Evolutionary conservation across 139 green algal genomes (phyloP).

Genomic region (Chlorella vulgaris): DNA sequence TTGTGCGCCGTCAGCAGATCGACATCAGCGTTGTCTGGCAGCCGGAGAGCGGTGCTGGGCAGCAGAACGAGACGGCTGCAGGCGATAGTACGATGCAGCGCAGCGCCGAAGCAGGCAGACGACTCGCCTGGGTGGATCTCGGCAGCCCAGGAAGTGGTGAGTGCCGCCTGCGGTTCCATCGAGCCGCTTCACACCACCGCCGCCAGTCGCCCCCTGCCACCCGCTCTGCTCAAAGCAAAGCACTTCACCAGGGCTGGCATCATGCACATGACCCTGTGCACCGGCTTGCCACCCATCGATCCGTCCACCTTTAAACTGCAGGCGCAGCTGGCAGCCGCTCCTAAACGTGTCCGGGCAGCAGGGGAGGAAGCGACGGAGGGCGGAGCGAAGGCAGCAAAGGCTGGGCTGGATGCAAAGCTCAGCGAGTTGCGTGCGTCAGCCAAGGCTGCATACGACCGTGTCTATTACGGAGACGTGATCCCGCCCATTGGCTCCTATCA

Average conservation of each 20-base stretch:
- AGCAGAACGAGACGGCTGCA: not conserved
- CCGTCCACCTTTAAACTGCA: not conserved
- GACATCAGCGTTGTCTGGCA: not conserved
- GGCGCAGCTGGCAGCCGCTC: conserved; percentile 10
- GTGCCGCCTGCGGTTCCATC: not conserved
- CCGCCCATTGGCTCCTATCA: conserved; percentile 50
- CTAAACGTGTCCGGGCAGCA: not conserved
- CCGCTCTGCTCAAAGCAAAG: not conserved
- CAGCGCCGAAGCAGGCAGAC: not conserved
- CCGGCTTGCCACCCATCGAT: not conserved
- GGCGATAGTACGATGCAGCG: conserved; percentile 21
- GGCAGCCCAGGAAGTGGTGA: conserved; percentile 8
- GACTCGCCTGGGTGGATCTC: not conserved
- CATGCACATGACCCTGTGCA: not conserved
- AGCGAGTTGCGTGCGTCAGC: conserved; percentile 5
- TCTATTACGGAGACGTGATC: conserved; percentile 58
- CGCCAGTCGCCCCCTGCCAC: not conserved
- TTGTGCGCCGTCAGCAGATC: not conserved
- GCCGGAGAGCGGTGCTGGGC: not conserved
- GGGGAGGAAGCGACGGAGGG: not conserved
- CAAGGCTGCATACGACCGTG: conserved; percentile 38
- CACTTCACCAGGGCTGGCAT: no score
- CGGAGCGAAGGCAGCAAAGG: not conserved
- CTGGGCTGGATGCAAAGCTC: conserved; percentile 2
- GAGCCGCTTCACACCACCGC: not conserved